Base-by-base conservation (phyloP, 2,329 filamentous ascomycete genomes). In the Trichoderma aggressivum region DNA sequence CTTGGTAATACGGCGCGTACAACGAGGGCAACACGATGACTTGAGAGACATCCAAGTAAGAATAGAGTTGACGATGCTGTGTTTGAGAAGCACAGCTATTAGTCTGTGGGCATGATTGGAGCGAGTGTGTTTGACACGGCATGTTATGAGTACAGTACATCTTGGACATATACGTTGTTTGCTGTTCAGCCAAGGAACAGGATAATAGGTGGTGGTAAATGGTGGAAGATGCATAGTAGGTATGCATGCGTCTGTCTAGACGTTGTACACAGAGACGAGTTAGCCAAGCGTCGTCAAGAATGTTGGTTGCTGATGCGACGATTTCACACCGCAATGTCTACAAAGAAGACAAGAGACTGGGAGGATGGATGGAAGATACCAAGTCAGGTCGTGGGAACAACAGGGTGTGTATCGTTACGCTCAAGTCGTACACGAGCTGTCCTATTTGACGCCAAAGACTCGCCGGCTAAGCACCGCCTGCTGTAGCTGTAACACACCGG, bases 401-500 rank as follows among this genome's bases (percentile, higher is more conserved):
- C 14, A 59, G 18, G 21, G 39, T 16, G 26, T 68, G 55, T 43
- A 21, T 43, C 12, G 32, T 24, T 32, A 18, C 28, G 28, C 30
- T 43, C n/a, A 26, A 39, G 50, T 39, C 63, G 24, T 6, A 28
- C 24, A 66, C 10, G 24, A 58, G 32, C 32, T 53, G 26, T 14
- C 53, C 63, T 66, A 66, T 43, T 66, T 39, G 53, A 74, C 56
- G 36, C 30, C 70, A 70, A 85, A 86, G 50, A 83, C 74, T 36
- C 80, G 77, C 71, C 79, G 81, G 72, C 84, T 82, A 70, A 79
- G 83, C 55, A 88, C 79, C 73, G 83, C 82, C 66, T 89, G 86
- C 56, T 91, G 87, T 18, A 92, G 77, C 79, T 89, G 85, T 58
- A 89, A 82, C 69, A 92, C 82, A 1, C 90, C 92, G 2, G 90